These are phyloP conservation scores for Salvia rosmarinus DNA, from an alignment of 257 asterid genomes.

Conservation along the genomic window DNA sequence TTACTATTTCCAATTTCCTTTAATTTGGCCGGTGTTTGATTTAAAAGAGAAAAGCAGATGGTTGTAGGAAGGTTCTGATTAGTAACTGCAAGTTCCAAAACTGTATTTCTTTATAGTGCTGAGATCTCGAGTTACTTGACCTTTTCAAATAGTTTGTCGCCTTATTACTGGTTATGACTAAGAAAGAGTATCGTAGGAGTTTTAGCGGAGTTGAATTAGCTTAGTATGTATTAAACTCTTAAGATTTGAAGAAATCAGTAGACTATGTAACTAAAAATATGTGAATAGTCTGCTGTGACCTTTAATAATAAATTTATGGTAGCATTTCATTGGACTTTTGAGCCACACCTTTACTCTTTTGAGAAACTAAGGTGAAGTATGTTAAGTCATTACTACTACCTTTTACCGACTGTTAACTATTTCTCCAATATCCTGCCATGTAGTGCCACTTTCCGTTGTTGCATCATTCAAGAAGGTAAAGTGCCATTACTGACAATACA, in stretches of 20 bases:
- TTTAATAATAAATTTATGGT: background rate
- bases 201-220: background rate
- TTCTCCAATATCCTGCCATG: constrained; percentile 30
- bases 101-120: constrained; percentile 5
- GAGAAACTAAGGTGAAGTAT: background rate
- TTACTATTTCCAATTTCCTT: background rate
- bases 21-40: constrained; percentile 5
- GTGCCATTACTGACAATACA: constrained; percentile 53
- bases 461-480: constrained; percentile 83
- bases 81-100: constrained; percentile 1
- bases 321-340: background rate
- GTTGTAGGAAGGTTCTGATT: background rate
- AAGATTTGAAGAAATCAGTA: background rate
- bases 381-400: background rate
- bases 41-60: background rate
- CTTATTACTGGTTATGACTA: background rate
- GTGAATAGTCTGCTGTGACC: background rate
- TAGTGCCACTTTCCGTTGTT: constrained; percentile 82
- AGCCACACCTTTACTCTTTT: background rate
- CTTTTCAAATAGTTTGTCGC: background rate
- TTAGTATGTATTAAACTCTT: background rate
- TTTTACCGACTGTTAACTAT: constrained; percentile 9
- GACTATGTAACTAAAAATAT: background rate
- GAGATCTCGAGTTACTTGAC: background rate
- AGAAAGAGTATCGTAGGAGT: background rate